phyloP scores from a whole-genome alignment of 139 green algal genomes.

The Micractinium conductrix region DNA sequence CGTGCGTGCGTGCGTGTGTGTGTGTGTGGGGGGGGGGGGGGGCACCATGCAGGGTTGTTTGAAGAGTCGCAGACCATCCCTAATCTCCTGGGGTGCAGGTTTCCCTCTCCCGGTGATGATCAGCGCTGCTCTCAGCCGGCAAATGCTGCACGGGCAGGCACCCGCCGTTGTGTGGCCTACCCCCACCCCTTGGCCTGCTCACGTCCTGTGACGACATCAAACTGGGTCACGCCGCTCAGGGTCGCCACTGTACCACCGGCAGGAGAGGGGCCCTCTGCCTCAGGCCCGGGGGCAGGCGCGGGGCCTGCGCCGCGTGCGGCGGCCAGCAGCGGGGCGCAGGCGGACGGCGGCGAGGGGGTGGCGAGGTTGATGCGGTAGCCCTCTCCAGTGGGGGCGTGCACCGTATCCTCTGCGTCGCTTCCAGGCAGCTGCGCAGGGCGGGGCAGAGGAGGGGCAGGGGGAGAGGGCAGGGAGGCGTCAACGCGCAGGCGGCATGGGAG shows the following conservation, averaged over 20 bases:
- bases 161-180: no score
- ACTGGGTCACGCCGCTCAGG: not conserved
- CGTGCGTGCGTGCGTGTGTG: no score
- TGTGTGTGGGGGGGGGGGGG: no score
- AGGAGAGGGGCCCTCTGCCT: not conserved
- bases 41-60: no score
- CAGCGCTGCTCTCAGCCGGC: no score
- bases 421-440: slow-evolving; percentile 9
- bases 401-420: not conserved
- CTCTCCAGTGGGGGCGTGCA: not conserved
- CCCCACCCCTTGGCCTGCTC: no score
- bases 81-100: no score
- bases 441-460: not conserved
- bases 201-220: not conserved
- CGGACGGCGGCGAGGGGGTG: not conserved
- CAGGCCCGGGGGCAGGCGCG: not conserved
- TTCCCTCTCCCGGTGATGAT: no score
- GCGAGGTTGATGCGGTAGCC: not conserved
- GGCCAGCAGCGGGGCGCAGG: slow-evolving; percentile 9
- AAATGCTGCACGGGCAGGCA: not conserved
- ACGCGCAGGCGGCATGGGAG: not conserved
- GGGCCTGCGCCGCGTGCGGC: not conserved
- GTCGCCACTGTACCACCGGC: not conserved
- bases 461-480: not conserved
- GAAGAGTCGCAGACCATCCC: no score